phyloP scores from a whole-genome alignment of 2,329 filamentous ascomycete genomes.

The Coniochaeta sp. region DNA sequence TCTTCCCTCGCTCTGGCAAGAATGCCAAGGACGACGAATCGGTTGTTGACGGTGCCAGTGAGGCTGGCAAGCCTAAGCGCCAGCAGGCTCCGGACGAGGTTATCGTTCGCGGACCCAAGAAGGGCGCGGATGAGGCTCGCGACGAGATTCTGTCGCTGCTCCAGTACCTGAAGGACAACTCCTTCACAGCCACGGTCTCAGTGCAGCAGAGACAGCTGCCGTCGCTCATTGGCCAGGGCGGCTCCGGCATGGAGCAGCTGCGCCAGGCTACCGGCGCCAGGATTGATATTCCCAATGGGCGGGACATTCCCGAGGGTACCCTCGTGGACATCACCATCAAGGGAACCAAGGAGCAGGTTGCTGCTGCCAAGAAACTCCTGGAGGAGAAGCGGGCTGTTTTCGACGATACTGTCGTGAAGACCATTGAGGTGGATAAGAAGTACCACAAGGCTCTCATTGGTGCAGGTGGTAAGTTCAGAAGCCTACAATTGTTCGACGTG shows the following conservation, averaged over 20 bases:
- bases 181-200: conserved; percentile 68
- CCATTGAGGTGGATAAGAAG: conserved; percentile 88
- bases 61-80: conserved; percentile 57
- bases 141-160: conserved; percentile 85
- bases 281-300: conserved; percentile 82
- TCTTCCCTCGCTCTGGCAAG: conserved; percentile 73
- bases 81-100: conserved; percentile 85
- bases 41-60: conserved; percentile 61
- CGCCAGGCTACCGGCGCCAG: conserved; percentile 77
- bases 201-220: conserved; percentile 90
- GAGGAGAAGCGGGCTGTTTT: conserved; percentile 82
- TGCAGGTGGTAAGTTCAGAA: conserved; percentile 67
- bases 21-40: conserved; percentile 62
- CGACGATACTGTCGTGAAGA: conserved; percentile 80
- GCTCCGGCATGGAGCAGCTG: conserved; percentile 84
- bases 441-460: conserved; percentile 89
- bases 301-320: conserved; percentile 57
- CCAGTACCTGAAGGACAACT: conserved; percentile 87
- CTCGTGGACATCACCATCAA: conserved; percentile 84
- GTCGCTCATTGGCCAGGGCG: conserved; percentile 87
- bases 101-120: conserved; percentile 82
- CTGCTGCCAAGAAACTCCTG: conserved; percentile 84
- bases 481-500: too few relatives aligned
- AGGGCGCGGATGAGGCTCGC: conserved; percentile 83
- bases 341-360: conserved; percentile 85